Evolutionary conservation across 2,329 filamentous ascomycete species (phyloP).

Genomic region (Incumbomyces delicatus): DNA sequence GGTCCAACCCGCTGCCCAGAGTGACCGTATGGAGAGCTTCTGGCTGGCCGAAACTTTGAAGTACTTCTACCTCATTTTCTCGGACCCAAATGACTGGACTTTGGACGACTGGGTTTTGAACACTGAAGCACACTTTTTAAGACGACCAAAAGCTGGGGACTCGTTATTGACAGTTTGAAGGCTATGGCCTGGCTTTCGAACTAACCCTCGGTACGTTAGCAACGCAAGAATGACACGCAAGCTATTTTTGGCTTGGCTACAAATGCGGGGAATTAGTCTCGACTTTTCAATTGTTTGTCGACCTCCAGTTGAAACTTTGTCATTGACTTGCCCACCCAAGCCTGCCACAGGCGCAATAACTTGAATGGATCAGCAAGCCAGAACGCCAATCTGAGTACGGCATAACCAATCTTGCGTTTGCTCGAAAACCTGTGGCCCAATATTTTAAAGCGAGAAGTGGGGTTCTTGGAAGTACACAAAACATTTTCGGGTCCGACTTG

Average conservation of each 20-base stretch:
- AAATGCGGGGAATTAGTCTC: too few relatives aligned
- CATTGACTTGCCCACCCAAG: too few relatives aligned
- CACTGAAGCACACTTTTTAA: constrained; percentile 20
- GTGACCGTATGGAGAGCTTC: constrained; percentile 73
- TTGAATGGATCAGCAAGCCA: too few relatives aligned
- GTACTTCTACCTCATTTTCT: constrained; percentile 80
- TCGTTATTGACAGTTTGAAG: background rate
- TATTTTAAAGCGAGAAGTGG: too few relatives aligned
- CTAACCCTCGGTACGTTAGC: too few relatives aligned
- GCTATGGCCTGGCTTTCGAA: background rate
- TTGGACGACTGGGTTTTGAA: constrained; percentile 58
- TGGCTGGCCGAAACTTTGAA: constrained; percentile 88
- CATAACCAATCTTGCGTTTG: too few relatives aligned
- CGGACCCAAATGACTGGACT: constrained; percentile 53
- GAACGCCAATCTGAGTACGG: too few relatives aligned
- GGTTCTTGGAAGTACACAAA: background rate
- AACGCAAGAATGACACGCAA: background rate
- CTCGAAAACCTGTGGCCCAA: too few relatives aligned
- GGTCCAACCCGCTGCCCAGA: constrained; percentile 27
- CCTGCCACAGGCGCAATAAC: too few relatives aligned
- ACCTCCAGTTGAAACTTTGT: too few relatives aligned
- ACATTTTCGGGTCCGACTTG: background rate
- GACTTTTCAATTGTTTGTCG: too few relatives aligned
- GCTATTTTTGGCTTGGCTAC: too few relatives aligned
- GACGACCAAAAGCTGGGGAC: constrained; percentile 6